Conservation (phyloP, 2,329 filamentous ascomycete species). For the Fusarium penzigii region DNA sequence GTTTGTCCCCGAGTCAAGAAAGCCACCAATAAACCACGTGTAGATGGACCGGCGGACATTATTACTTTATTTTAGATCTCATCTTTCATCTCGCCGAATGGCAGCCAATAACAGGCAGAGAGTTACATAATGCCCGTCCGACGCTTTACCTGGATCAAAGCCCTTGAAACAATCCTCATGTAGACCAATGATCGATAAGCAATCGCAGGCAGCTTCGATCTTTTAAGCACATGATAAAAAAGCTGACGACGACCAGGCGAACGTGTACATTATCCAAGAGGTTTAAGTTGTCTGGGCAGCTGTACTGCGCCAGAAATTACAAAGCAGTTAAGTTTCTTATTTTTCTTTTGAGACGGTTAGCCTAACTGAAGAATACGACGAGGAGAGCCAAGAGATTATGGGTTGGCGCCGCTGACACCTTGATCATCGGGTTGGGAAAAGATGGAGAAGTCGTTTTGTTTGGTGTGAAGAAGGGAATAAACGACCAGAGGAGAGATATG, state of each 20-base stretch:
- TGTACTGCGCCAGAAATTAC: background rate
- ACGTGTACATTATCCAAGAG: background rate
- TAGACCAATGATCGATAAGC: background rate
- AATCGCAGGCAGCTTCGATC: background rate
- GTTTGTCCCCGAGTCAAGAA: too few species aligned
- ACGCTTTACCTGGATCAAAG: too few species aligned
- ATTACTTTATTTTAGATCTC: too few species aligned
- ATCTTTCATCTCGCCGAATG: too few species aligned
- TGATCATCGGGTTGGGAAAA: constrained; percentile 1
- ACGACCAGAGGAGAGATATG: constrained; percentile 2
- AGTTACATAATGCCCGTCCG: too few species aligned
- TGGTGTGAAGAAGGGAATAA: background rate
- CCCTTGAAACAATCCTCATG: too few species aligned
- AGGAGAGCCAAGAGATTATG: constrained; percentile 8
- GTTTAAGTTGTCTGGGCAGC: background rate
- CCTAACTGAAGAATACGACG: background rate
- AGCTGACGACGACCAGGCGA: background rate
- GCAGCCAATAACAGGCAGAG: too few species aligned
- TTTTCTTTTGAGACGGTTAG: too few species aligned
- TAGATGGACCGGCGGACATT: too few species aligned
- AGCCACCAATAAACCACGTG: too few species aligned
- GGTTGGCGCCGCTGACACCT: constrained; percentile 23
- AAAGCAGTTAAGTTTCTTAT: background rate
- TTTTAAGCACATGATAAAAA: background rate
- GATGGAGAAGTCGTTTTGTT: background rate